Evolutionary conservation across 306 rosid genomes (phyloP), one percentile per base, ranked within the genome.

Genomic region (Quillaja saponaria): DNA sequence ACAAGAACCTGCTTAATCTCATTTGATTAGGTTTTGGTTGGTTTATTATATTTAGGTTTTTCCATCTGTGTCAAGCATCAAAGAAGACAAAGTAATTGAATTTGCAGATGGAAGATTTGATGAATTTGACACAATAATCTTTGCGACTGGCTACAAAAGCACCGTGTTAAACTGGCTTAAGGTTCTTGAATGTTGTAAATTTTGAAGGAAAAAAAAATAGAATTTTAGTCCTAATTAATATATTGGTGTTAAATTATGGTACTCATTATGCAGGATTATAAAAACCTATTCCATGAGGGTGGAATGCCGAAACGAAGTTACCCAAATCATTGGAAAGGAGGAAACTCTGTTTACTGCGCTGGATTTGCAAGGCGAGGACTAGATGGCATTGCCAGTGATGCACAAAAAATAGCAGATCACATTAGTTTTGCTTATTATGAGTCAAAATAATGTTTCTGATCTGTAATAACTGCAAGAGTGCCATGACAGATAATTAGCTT

Each of bases 131-230:
- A 68, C 68, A 1, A 87, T 87, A 13, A 34, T 87, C 40, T 84
- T 87, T 62, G 89, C 95, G 5, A 87, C 95, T 0, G 95, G 91
- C 34, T 87, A 84, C 59, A 82, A 19, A 33, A 80, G 62, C 76
- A 78, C 71, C 4, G 89, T 87, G 52, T 48, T 58, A 3, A 75
- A 78, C 0, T 87, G 91, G 95, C 91, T 84, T 3, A 61, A 84
- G 95, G 91, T 87, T 58, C 4, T 11, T 31, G 1, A 10, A 17
- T n/a, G 15, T 34, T 35, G 6, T 8, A 61, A 13, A 9, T 10
- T 9, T 8, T 3, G 14, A 33, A 14, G 10, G 15, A 1, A 4
- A 7, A 1, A 21, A 3, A 2, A 38, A 11, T 54, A 33, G 17
- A 3, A 25, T 6, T 34, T 33, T 12, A 10, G n/a, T n/a, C n/a